Evolutionary conservation across 139 green algal genomes (phyloP).

Genomic region (Haematococcus lacustris): DNA sequence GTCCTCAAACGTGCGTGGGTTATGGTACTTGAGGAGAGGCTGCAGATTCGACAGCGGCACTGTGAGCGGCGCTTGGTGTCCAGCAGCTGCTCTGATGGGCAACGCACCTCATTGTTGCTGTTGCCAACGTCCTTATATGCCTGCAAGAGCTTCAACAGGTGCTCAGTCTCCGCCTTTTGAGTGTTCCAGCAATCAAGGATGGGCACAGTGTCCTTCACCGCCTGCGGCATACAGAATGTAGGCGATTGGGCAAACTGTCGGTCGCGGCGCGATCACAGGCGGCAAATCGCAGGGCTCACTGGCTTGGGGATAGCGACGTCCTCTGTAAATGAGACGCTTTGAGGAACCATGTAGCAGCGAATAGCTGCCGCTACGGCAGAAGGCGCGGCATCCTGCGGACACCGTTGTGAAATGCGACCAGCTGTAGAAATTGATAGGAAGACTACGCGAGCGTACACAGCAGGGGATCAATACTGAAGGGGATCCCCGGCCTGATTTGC

Average conservation of each 20-base stretch:
- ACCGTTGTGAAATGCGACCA: too few species aligned
- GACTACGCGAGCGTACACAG: too few species aligned
- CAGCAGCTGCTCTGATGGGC: neutral
- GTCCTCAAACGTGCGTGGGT: slow-evolving; percentile 56
- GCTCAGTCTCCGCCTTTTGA: slow-evolving; percentile 35
- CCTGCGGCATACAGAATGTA: slow-evolving; percentile 4
- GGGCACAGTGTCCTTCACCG: slow-evolving; percentile 17
- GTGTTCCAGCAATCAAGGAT: slow-evolving; percentile 30
- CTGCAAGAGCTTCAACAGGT: slow-evolving; percentile 41
- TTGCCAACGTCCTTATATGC: slow-evolving; percentile 56
- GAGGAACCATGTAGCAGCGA: slow-evolving; percentile 16
- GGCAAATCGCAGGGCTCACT: neutral
- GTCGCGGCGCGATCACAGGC: neutral
- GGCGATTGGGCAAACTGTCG: neutral
- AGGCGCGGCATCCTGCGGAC: neutral
- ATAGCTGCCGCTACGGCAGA: neutral
- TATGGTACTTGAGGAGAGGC: slow-evolving; percentile 55
- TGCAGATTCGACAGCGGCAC: slow-evolving; percentile 9
- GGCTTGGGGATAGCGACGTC: slow-evolving; percentile 23
- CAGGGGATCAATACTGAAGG: too few species aligned
- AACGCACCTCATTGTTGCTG: slow-evolving; percentile 39
- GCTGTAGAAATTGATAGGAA: too few species aligned
- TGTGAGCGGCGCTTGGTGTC: neutral
- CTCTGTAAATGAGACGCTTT: slow-evolving; percentile 24
- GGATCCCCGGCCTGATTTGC: too few species aligned